Evolutionary conservation across 208 protist genomes (phyloP), one percentile per base, ranked within the genome.

Genomic region (Crithidia thermophila): DNA sequence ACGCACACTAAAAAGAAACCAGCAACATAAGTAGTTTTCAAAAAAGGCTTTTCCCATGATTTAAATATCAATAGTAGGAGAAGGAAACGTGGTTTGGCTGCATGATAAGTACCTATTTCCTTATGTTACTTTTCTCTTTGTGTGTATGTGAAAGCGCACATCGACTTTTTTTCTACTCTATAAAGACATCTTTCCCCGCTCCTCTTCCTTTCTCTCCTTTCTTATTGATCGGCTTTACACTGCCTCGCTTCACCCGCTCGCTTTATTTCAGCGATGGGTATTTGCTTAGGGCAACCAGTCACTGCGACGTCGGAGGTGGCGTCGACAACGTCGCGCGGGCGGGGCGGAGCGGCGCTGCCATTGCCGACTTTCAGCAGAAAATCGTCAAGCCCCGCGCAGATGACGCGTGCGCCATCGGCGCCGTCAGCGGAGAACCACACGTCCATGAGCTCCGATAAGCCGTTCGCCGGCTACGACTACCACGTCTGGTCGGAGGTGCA

Each of bases 401-500:
- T 42, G 14, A 3, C 39, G 8, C 16, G 23, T 14, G 27, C 57
- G n/a, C 42, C 42, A 4, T 21, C 27, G 20, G 30, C 25, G 2
- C 14, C 60, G 30, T 9, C 47, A 4, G 47, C 14, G 8, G 49
- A 56, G 3, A 8, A 42, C 28, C n/a, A 46, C 46, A 56, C 31
- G 14, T 66, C 60, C 13, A 42, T 56, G 49, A 42, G 47, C 21
- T 53, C 52, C 5, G 59, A 67, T 9, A 56, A 11, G 6, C 68
- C 68, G 10, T 75, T 75, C 33, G 23, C 59, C 37, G 60, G 40
- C 13, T 75, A 68, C 45, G 36, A 75, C 45, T 51, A n/a, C 30
- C 43, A 63, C 9, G 60, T 49, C 27, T 75, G 68, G 68, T 51
- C 42, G 4, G 34, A 62, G 13, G 18, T 68, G 50, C 59, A 67